Conservation (phyloP, 306 rosid genomes). For the Echinosophora koreensis region DNA sequence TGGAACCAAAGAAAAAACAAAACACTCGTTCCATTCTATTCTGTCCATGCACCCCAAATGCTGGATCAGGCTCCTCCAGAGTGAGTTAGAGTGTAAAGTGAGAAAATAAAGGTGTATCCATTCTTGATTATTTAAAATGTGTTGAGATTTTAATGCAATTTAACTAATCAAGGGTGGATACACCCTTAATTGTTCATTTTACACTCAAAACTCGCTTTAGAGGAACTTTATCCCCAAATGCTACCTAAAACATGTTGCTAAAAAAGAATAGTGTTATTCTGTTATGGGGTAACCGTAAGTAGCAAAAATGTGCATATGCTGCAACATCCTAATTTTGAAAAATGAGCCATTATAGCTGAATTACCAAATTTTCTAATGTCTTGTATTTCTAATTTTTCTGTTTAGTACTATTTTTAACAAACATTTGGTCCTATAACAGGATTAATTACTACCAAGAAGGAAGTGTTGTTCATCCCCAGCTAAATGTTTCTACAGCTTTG, state of each 20-base stretch:
- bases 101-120: too few relatives aligned
- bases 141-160: too few relatives aligned
- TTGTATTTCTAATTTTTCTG: not conserved
- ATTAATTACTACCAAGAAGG: slow-evolving; percentile 90
- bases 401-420: slow-evolving; percentile 27
- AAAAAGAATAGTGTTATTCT: slow-evolving; percentile 2
- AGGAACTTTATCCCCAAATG: too few relatives aligned
- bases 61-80: too few relatives aligned
- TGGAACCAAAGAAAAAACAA: too few relatives aligned
- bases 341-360: slow-evolving; percentile 36
- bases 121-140: too few relatives aligned
- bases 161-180: too few relatives aligned
- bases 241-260: not conserved
- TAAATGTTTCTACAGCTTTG: slow-evolving; percentile 76
- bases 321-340: slow-evolving; percentile 22
- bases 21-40: too few relatives aligned
- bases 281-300: not conserved
- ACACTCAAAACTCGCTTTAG: too few relatives aligned
- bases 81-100: too few relatives aligned
- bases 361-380: not conserved
- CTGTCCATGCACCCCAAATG: too few relatives aligned
- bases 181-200: too few relatives aligned
- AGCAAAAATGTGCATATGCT: slow-evolving; percentile 24
- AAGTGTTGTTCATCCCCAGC: slow-evolving; percentile 74
- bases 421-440: slow-evolving; percentile 59